Base-by-base conservation (phyloP, 148 eudicot species). In the Fallopia convolvulus region DNA sequence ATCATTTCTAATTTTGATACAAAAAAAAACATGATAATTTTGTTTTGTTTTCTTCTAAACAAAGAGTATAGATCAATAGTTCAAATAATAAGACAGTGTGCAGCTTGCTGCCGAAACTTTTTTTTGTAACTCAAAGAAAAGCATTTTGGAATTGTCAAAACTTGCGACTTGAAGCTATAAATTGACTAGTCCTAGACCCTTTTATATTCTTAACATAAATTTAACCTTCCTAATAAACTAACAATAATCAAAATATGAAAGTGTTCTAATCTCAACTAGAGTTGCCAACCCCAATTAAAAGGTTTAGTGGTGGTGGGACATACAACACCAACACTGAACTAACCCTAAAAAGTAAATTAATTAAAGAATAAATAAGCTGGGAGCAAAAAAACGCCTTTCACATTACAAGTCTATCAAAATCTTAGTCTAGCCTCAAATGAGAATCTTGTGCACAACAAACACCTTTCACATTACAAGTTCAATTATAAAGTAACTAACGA, bases 221-320 rank as follows among this genome's bases (percentile, higher is more conserved):
- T 50, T 50, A 17, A 4, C 56, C 56, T 42, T 8, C 46, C 10
- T 42, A 6, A 6, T 42, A 42, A 42, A 48, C 15, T 5, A 55
- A 18, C n/a, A 55, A 52, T 18, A 52, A 55, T 55, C 23, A 18
- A n/a, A 4, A n/a, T 55, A 1, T 55, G 18, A 55, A 7, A 58
- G 21, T 65, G 4, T 63, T 63, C 6, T 63, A 32, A 65, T 8
- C 70, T 65, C 40, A 26, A 65, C 40, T 65, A 30, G n/a, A 30
- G 18, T 32, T 65, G 70, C 39, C 70, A 26, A 65, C 40, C 70
- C 40, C 40, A 65, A 65, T 65, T 65, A 13, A 65, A 5, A 65
- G 36, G 17, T 32, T 65, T 68, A 39, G 72, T 68, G 72, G 72
- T 68, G 72, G 72, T 68, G 72, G 72, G 72, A 5, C 72, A 68